Percentiles rank a stretch among this genome's conserved stretches.
phyloP scores from a whole-genome alignment of 495 filamentous ascomycete genomes.

The Talaromyces stipitatus region DNA sequence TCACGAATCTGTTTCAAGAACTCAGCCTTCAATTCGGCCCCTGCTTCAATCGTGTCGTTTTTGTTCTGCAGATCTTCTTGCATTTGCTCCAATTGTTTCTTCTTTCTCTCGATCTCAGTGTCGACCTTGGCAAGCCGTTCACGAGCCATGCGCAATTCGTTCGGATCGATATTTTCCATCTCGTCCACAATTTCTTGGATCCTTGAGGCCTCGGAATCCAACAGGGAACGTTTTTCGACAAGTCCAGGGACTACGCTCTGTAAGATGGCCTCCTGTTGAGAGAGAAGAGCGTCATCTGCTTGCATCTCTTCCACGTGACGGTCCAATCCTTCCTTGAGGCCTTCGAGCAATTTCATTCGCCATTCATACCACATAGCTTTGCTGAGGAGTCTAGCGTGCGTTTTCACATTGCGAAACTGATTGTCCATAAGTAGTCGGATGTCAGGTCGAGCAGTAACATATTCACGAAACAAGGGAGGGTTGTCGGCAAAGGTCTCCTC shows the following conservation, averaged over 20 bases:
- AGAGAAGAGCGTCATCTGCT: constrained; percentile 60
- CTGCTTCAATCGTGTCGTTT: constrained; percentile 49
- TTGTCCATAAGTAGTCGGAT: constrained; percentile 83
- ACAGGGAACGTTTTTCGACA: constrained; percentile 45
- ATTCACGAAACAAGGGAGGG: constrained; percentile 85
- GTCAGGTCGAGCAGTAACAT: constrained; percentile 78
- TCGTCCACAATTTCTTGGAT: constrained; percentile 67
- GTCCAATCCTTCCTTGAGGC: constrained; percentile 69
- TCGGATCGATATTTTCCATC: constrained; percentile 68
- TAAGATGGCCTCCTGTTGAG: constrained; percentile 59
- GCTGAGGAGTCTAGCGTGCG: constrained; percentile 77
- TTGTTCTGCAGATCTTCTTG: constrained; percentile 55
- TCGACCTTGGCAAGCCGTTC: constrained; percentile 57
- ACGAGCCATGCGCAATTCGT: constrained; percentile 62
- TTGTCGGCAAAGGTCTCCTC: constrained; percentile 79
- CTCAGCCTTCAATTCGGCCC: constrained; percentile 57
- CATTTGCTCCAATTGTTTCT: constrained; percentile 53
- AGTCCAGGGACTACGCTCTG: constrained; percentile 57
- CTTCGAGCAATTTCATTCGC: constrained; percentile 85
- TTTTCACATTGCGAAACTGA: constrained; percentile 95
- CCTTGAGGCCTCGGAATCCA: constrained; percentile 54
- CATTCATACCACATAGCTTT: constrained; percentile 97
- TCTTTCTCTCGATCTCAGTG: constrained; percentile 60
- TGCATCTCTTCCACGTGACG: constrained; percentile 70
- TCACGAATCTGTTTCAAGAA: constrained; percentile 68